A percentile compares a stretch with the other conserved stretches of the same genome.
Conservation (phyloP, 2,329 filamentous ascomycete species). For the Coniella lustricola region DNA sequence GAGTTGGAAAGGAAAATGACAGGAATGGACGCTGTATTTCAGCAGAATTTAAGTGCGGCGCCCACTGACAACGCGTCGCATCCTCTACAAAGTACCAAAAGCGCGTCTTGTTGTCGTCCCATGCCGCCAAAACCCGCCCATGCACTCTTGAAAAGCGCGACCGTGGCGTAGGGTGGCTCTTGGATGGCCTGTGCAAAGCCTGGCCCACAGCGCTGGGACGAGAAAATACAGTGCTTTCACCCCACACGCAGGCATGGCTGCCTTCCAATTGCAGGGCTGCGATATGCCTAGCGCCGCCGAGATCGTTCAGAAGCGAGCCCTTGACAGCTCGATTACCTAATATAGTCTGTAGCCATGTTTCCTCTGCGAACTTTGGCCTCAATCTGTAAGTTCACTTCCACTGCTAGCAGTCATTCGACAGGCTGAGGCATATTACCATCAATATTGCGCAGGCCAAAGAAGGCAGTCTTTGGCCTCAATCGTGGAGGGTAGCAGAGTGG, state of each 20-base stretch:
- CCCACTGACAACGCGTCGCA: conserved; percentile 7
- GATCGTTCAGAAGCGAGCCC: not conserved
- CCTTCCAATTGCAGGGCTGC: not conserved
- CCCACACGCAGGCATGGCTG: not conserved
- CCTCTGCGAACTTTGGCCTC: no score
- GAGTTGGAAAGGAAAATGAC: not conserved
- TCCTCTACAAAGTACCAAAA: conserved; percentile 2
- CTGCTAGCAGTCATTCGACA: no score
- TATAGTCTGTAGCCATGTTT: no score
- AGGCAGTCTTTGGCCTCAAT: not conserved
- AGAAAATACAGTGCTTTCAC: conserved; percentile 5
- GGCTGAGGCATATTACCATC: not conserved
- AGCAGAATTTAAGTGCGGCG: conserved; percentile 15
- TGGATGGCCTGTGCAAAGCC: conserved; percentile 12
- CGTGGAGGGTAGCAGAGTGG: not conserved
- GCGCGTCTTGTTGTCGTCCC: conserved; percentile 12
- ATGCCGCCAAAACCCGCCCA: conserved; percentile 4
- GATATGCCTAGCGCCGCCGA: not conserved
- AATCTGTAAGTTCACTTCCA: no score
- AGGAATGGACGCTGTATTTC: conserved; percentile 1
- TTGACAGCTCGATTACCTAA: no score
- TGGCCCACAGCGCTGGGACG: conserved; percentile 2
- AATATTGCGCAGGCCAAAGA: not conserved
- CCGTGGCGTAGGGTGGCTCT: conserved; percentile 10
- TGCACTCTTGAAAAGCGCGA: conserved; percentile 8